Conservation (phyloP, 148 eudicot genomes). For the Polygonum aviculare region DNA sequence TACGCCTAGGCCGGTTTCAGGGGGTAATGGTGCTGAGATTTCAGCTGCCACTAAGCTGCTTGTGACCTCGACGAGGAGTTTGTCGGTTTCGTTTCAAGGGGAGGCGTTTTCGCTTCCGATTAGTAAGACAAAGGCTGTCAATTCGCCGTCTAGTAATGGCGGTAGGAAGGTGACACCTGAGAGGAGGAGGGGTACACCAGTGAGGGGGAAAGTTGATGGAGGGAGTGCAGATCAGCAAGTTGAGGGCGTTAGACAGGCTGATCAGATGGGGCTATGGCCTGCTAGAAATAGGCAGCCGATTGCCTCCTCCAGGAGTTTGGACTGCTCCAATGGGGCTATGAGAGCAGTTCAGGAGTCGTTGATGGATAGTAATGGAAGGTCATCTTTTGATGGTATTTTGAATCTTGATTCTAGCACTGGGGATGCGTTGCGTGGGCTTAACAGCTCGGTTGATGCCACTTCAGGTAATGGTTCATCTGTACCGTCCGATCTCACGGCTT, state of each 20-base stretch:
- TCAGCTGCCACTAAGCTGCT: slow-evolving; percentile 74
- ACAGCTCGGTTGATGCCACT: slow-evolving; percentile 29
- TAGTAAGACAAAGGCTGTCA: slow-evolving; percentile 73
- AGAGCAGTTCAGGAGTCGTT: slow-evolving; percentile 50
- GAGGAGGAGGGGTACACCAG: slow-evolving; percentile 54
- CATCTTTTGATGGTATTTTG: slow-evolving; percentile 71
- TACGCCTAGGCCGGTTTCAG: slow-evolving; percentile 33
- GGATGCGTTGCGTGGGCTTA: slow-evolving; percentile 34
- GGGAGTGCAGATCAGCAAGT: slow-evolving; percentile 42
- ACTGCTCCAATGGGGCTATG: slow-evolving; percentile 44
- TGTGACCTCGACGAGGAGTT: slow-evolving; percentile 75
- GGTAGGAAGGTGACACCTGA: slow-evolving; percentile 79
- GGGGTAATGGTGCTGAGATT: slow-evolving; percentile 37
- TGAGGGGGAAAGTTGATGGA: slow-evolving; percentile 48
- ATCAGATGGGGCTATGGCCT: slow-evolving; percentile 79
- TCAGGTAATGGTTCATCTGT: slow-evolving; percentile 47
- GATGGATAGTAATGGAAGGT: slow-evolving; percentile 51
- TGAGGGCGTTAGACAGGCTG: slow-evolving; percentile 48
- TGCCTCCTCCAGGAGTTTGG: slow-evolving; percentile 48
- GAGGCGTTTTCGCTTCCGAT: slow-evolving; percentile 76
- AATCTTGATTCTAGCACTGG: slow-evolving; percentile 46
- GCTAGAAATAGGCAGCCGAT: slow-evolving; percentile 39
- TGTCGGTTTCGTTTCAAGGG: slow-evolving; percentile 93
- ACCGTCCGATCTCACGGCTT: slow-evolving; percentile 63
- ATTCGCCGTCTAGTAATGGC: slow-evolving; percentile 24